Conservation (phyloP, 306 rosid species). For the Vachellia collinsii region DNA sequence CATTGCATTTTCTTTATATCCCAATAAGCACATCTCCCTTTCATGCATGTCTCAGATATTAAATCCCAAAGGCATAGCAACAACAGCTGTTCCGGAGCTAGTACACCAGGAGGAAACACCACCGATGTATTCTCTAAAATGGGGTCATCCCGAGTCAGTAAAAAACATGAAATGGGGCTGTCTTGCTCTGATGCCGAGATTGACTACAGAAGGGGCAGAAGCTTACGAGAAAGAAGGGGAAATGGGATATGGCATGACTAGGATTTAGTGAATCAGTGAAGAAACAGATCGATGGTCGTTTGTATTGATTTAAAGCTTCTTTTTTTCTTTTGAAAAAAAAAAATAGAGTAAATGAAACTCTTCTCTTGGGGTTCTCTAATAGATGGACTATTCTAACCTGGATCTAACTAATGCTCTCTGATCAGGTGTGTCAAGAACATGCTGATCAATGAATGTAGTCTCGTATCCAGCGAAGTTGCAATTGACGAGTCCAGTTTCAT, state of each 20-base stretch:
- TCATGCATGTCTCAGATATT: conserved; percentile 59
- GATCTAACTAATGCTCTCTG: conserved; percentile 68
- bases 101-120: conserved; percentile 51
- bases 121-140: conserved; percentile 64
- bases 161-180: conserved; percentile 71
- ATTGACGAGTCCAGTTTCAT: conserved; percentile 34
- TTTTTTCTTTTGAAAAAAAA: neutral
- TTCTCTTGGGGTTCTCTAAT: conserved; percentile 50
- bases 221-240: conserved; percentile 74
- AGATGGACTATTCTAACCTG: conserved; percentile 77
- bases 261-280: conserved; percentile 47
- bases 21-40: conserved; percentile 35
- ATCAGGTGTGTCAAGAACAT: conserved; percentile 52
- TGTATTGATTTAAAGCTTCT: conserved; percentile 56
- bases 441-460: conserved; percentile 60
- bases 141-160: conserved; percentile 63
- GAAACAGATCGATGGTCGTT: conserved; percentile 48
- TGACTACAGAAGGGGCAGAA: conserved; percentile 94
- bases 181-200: conserved; percentile 97
- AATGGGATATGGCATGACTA: conserved; percentile 63
- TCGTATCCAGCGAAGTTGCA: conserved; percentile 30
- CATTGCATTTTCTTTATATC: conserved; percentile 21
- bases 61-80: conserved; percentile 55
- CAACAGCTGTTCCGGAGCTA: conserved; percentile 65
- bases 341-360: conserved; percentile 32